Evolutionary conservation across 2,329 filamentous ascomycete species (phyloP), one percentile per base, ranked within the genome.

Genomic region (Penicillium sp.): DNA sequence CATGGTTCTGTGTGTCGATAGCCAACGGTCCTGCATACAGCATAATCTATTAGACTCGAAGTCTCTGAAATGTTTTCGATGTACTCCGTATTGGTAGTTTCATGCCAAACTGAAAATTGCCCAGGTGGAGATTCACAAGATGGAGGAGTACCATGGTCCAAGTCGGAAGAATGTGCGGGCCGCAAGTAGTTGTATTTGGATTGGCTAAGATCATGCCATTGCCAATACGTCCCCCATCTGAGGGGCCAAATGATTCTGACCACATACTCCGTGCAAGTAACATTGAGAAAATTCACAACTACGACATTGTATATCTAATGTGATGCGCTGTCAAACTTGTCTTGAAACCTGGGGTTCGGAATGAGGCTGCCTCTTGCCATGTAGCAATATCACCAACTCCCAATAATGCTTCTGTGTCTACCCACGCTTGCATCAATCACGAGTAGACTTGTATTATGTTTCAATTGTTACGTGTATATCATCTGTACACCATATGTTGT

Each of bases 171-270:
- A n/a, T 37, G 43, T 18, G 16, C 29, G 47, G 42, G 39, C 16
- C 39, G 13, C 9, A 5, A 5, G 32, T 31, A 42, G 5, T 29
- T 29, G 38, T 51, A 29, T 10, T 34, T 24, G 16, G 50, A 38
- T 37, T 48, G 43, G 51, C 18, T 29, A 14, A 34, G 47, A 42
- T 52, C 48, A 51, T 51, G 11, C 53, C 47, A 52, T 52, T 13
- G 14, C 51, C 20, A 55, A 10, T 51, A 31, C 24, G 26, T 26
- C 39, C 16, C 39, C 16, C 39, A 20, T 45, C 32, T 8, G 22
- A 37, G 29, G 40, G 35, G 35, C 11, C 8, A 20, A 45, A 43
- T 11, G 26, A 24, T 50, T 40, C n/a, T 5, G 7, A 43, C 24
- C 20, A 14, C 18, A 39, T 39, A 18, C 9, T 22, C 34, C 16